Base-by-base conservation (phyloP, 192 early-diverging fungal species). In the Rhizophagus sp. region DNA sequence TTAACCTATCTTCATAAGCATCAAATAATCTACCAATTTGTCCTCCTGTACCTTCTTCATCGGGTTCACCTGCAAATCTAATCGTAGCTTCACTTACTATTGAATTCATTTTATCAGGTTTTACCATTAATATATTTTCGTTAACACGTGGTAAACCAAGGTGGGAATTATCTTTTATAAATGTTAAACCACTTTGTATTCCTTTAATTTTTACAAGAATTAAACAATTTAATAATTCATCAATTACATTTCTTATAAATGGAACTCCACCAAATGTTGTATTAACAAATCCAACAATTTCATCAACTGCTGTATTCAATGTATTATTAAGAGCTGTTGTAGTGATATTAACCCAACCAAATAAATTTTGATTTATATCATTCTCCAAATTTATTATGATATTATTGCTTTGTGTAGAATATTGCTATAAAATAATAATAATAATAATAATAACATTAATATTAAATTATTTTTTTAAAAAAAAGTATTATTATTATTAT, bases 1-100 rank as follows among this genome's bases (percentile, higher is more conserved):
- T 24, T 50, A 78, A 30, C 0, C 19, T 49, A 2, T 65, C 47
- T 50, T 78, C 76, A 33, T 78, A 78, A 33, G 11, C 13, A 50
- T 78, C 64, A 34, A 78, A 78, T 27, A 78, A 47, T 27, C 41
- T 12, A 67, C 76, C 76, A 78, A 78, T 78, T 33, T 78, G 63
- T 44, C 76, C 41, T 12, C 76, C 76, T 0, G 63, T 67, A 6
- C 22, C 33, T 50, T 6, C 64, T 27, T 11, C 36, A 10, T 25
- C 39, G 22, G 44, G 44, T 47, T 47, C 44, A 36, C 75, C 75
- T 13, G 44, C 34, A 5, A 78, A 17, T 78, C 66, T 44, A 65
- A 11, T 36, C 4, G 76, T 78, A 9, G 64, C 41, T 44, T 78
- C 5, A 67, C 17, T 33, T 25, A 78, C 47, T 6, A 67, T 12